A percentile compares a stretch with the other conserved stretches of the same genome.
phyloP scores from a whole-genome alignment of 495 filamentous ascomycete species.

The Podospora fimiseda region DNA sequence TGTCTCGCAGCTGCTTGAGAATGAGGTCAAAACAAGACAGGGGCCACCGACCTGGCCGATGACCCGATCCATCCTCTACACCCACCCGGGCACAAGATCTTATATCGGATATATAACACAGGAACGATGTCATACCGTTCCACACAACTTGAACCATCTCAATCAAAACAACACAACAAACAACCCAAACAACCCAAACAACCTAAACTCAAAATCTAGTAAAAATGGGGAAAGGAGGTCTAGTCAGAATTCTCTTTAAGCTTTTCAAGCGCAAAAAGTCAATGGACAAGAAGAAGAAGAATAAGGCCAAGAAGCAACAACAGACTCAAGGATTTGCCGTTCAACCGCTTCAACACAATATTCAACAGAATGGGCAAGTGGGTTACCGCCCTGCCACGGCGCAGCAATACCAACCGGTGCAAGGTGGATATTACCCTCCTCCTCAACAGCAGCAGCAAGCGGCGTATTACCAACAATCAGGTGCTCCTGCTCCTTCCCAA shows the following conservation, averaged over 20 bases:
- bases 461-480: neutral
- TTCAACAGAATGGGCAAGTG: slow-evolving; percentile 1
- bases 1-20: too few species aligned
- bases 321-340: neutral
- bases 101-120: too few species aligned
- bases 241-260: neutral
- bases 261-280: slow-evolving; percentile 5
- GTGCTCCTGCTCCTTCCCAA: neutral
- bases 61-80: too few species aligned
- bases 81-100: too few species aligned
- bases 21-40: too few species aligned
- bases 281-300: neutral
- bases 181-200: too few species aligned
- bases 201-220: too few species aligned
- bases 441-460: neutral
- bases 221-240: neutral
- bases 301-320: neutral
- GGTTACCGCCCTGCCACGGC: neutral
- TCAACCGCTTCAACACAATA: neutral
- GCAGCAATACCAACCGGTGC: neutral
- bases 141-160: too few species aligned
- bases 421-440: neutral
- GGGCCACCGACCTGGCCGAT: too few species aligned
- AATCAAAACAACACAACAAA: too few species aligned
- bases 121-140: too few species aligned